Conservation (phyloP, 2,329 filamentous ascomycete genomes). For the Hypoxylon sp. region DNA sequence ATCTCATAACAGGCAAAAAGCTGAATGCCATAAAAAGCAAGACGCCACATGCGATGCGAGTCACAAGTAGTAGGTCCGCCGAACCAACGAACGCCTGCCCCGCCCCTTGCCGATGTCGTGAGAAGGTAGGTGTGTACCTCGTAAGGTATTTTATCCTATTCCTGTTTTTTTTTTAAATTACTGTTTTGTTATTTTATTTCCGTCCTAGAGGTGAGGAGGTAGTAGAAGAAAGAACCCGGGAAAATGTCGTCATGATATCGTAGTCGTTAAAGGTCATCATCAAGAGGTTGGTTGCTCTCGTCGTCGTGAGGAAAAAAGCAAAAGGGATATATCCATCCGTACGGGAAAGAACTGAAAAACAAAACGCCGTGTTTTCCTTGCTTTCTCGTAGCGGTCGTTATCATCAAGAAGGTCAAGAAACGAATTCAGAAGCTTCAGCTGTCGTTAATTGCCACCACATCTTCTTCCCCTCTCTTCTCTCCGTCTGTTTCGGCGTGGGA, state of each 20-base stretch:
- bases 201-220: not conserved
- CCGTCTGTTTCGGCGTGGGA: not conserved
- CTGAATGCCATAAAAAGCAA: not conserved
- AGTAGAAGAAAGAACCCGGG: not conserved
- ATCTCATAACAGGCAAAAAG: not conserved
- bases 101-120: not conserved
- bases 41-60: not conserved
- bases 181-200: not conserved
- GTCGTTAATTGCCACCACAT: constrained; percentile 9
- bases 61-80: not conserved
- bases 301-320: constrained; percentile 22
- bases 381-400: constrained; percentile 31
- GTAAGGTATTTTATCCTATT: constrained; percentile 5
- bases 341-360: constrained; percentile 17
- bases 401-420: constrained; percentile 24
- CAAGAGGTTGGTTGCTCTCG: constrained; percentile 9
- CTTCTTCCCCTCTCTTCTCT: not conserved
- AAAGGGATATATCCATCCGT: constrained; percentile 20
- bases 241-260: constrained; percentile 33
- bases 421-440: constrained; percentile 7
- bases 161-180: not conserved
- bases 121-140: not conserved
- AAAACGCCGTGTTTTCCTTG: constrained; percentile 36
- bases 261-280: constrained; percentile 13
- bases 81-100: constrained; percentile 2